A percentile compares a stretch with the other conserved stretches of the same genome.
Conservation (phyloP, 306 rosid species). For the Rosa persica region DNA sequence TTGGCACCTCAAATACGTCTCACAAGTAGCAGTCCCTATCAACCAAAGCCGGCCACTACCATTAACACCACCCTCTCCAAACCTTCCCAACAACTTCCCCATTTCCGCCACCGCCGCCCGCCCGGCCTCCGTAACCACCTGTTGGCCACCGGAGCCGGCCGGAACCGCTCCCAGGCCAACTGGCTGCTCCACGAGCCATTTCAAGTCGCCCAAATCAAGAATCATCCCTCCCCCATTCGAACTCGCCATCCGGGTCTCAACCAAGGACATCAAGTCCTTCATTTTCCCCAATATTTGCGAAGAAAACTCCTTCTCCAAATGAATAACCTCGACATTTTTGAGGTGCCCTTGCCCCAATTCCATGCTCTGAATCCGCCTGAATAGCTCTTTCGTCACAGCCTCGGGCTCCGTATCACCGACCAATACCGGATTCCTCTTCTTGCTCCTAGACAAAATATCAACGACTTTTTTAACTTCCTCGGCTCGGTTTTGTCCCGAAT, state of each 20-base stretch:
- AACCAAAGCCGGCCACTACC: constrained; percentile 61
- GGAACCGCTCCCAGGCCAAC: constrained; percentile 35
- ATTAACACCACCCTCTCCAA: constrained; percentile 44
- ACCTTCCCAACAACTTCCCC: constrained; percentile 59
- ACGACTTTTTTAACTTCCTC: constrained; percentile 68
- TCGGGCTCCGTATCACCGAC: constrained; percentile 95
- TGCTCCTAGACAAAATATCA: constrained; percentile 58
- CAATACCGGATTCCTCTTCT: constrained; percentile 84
- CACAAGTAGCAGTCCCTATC: constrained; percentile 94
- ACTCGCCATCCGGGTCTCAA: constrained; percentile 52
- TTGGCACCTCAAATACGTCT: constrained; percentile 95
- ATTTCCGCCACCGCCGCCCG: constrained; percentile 76
- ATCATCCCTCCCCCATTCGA: constrained; percentile 50
- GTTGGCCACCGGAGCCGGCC: constrained; percentile 41
- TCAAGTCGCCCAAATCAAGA: constrained; percentile 86
- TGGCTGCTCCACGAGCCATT: constrained; percentile 90
- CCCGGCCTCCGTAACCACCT: constrained; percentile 63
- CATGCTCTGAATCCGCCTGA: constrained; percentile 63
- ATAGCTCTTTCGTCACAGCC: constrained; percentile 62
- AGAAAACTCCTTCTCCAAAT: constrained; percentile 75
- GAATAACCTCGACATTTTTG: constrained; percentile 50
- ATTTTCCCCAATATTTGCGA: constrained; percentile 45
- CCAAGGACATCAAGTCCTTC: constrained; percentile 62
- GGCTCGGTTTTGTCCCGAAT: constrained; percentile 48
- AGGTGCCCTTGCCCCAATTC: constrained; percentile 61